Base-by-base conservation (phyloP, 805 yeast species). In the Candida yuanshanica region DNA sequence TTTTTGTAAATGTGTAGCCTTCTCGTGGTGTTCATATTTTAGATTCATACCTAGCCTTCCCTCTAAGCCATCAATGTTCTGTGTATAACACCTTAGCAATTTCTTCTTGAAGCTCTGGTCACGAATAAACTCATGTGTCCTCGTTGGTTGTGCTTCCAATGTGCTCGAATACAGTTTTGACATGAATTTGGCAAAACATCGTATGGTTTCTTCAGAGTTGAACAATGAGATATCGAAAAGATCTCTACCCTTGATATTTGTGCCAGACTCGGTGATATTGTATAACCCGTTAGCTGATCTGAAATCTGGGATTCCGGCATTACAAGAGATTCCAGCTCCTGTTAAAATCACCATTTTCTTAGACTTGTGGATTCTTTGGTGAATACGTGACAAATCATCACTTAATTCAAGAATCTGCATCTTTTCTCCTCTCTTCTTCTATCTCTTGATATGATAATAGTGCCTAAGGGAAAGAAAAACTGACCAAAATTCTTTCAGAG, bases 261-360 rank as follows among this genome's bases (percentile, higher is more conserved):
- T n/a, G 4, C 36, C 25, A 4, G 39, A 41, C 10, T 41, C 41
- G 13, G 42, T 27, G 63, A 79, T 58, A 45, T 83, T 79, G 64
- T 91, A 90, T 9, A 90, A 70, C 2, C 98, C 98, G 50, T 83
- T 77, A 9, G 80, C 68, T 4, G 95, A 84, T 42, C 98, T 72
- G 59, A 90, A 90, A 59, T 91, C 98, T 27, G 99, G 99, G 36
- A 91, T 93, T 0, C 99, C 98, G 1, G 98, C 97, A 58, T 85
- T 87, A 59, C 96, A 88, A 13, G 96, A 87, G 44, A 91, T 88
- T 1, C 99, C 99, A 2, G 99, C 99, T 7, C 99, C 98, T 0
- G 96, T 89, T 41, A 90, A 67, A 4, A 85, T 71, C 17, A 83
- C 70, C n/a, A 81, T 65, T 52, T 73, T 78, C 40, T 72, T 55